phyloP scores from a whole-genome alignment of 257 asterid genomes.

The Linaria vulgaris region DNA sequence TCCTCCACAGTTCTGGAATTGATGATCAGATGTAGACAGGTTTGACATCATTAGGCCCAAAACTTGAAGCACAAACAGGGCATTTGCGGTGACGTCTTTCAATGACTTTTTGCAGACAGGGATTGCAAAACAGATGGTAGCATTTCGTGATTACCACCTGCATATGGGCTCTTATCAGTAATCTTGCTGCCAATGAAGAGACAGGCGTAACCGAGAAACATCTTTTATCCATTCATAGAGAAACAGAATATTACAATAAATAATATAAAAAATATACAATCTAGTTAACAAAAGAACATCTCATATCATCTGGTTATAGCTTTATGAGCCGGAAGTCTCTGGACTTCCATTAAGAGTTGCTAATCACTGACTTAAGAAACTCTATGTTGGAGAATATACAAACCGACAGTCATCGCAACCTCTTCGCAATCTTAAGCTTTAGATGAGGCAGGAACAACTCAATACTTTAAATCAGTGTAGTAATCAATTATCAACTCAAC shows the following conservation, averaged over 20 bases:
- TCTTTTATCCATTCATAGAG: neutral
- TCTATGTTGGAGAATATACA: too few relatives aligned
- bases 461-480: too few relatives aligned
- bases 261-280: neutral
- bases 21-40: slow-evolving; percentile 82
- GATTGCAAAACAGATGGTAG: slow-evolving; percentile 92
- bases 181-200: neutral
- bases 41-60: slow-evolving; percentile 82
- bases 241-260: too few relatives aligned
- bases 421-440: too few relatives aligned
- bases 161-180: slow-evolving; percentile 22
- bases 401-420: too few relatives aligned
- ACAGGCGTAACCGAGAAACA: neutral
- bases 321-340: neutral
- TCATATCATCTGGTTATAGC: neutral
- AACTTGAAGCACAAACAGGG: slow-evolving; percentile 85
- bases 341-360: neutral
- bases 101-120: slow-evolving; percentile 70
- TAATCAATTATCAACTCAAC: neutral
- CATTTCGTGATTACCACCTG: slow-evolving; percentile 98
- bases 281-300: neutral
- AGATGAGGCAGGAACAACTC: too few relatives aligned
- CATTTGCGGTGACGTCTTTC: slow-evolving; percentile 73
- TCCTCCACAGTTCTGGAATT: slow-evolving; percentile 19
- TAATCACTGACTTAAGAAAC: too few relatives aligned